Conservation (phyloP, 2,329 filamentous ascomycete species). For the Scytalidium lignicola region DNA sequence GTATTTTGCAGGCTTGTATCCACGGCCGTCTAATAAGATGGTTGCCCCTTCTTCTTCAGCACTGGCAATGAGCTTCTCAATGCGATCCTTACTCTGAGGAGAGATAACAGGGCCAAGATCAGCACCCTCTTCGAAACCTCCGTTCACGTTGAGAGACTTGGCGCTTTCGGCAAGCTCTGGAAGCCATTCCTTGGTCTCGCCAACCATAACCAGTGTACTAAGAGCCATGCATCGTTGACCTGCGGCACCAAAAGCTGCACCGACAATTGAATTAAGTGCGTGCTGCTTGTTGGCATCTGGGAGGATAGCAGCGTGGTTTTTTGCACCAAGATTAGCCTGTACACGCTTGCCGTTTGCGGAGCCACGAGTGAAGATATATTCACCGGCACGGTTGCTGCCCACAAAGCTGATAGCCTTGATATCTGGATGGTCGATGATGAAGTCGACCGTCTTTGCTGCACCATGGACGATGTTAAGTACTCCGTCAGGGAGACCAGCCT, state of each 20-base stretch:
- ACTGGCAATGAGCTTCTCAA: constrained; percentile 68
- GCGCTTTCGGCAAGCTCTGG: constrained; percentile 72
- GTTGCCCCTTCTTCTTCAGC: constrained; percentile 78
- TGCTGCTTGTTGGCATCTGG: constrained; percentile 90
- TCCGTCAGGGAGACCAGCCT: constrained; percentile 77
- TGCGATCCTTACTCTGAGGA: constrained; percentile 71
- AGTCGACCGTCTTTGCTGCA: constrained; percentile 75
- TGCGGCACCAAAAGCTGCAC: constrained; percentile 79
- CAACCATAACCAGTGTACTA: constrained; percentile 76
- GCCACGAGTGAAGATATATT: constrained; percentile 76
- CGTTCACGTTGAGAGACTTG: constrained; percentile 67
- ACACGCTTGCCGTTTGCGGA: constrained; percentile 84
- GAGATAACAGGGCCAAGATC: constrained; percentile 81
- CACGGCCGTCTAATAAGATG: constrained; percentile 75
- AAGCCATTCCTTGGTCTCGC: constrained; percentile 80
- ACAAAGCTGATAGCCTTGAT: constrained; percentile 89
- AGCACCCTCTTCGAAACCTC: constrained; percentile 74
- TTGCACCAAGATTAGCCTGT: constrained; percentile 81
- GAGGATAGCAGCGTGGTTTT: constrained; percentile 81
- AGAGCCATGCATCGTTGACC: constrained; percentile 86
- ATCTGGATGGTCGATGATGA: constrained; percentile 76
- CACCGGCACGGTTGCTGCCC: constrained; percentile 80
- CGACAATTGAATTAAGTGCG: constrained; percentile 76
- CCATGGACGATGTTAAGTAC: constrained; percentile 83
- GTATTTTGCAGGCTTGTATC: constrained; percentile 70